A percentile compares a stretch with the other conserved stretches of the same genome.
Evolutionary conservation across 345 rosid genomes (phyloP).

Genomic region (Aquilaria sinensis): DNA sequence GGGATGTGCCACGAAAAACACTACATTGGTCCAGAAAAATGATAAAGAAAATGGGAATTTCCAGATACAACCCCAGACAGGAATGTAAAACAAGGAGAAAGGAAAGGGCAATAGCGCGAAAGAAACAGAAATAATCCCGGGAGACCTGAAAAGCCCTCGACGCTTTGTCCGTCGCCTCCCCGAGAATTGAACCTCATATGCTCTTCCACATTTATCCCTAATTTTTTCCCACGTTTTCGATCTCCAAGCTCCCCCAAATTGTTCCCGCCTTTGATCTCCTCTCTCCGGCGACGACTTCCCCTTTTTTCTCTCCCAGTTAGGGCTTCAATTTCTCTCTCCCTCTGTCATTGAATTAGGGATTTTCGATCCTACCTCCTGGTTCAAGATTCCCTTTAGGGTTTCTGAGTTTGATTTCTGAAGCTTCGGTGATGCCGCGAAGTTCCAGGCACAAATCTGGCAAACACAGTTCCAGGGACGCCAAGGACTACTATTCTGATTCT

Average conservation of each 20-base stretch:
- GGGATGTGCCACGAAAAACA: too few species aligned
- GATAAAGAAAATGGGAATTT: too few species aligned
- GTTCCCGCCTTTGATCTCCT: constrained; percentile 7
- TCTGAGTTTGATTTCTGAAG: constrained; percentile 1
- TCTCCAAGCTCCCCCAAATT: constrained; percentile 5
- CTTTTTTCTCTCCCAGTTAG: neutral
- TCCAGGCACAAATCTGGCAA: constrained; percentile 95
- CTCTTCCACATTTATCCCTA: constrained; percentile 7
- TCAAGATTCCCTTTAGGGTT: constrained; percentile 15
- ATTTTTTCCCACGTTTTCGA: neutral
- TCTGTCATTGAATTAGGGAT: constrained; percentile 4
- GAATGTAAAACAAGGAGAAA: constrained; percentile 9
- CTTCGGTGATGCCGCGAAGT: constrained; percentile 68
- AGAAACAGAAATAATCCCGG: neutral
- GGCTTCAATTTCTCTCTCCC: constrained; percentile 2
- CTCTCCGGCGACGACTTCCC: neutral
- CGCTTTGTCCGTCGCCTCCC: neutral
- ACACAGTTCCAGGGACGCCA: constrained; percentile 63
- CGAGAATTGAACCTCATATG: neutral
- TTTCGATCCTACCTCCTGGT: constrained; percentile 6
- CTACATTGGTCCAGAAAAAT: too few species aligned
- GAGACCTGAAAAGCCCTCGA: neutral
- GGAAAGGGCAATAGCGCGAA: constrained; percentile 15
- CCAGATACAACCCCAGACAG: neutral
- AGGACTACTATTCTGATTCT: constrained; percentile 77